Evolutionary conservation across 257 asterid genomes (phyloP).

Genomic region (Rubia yunnanensis): DNA sequence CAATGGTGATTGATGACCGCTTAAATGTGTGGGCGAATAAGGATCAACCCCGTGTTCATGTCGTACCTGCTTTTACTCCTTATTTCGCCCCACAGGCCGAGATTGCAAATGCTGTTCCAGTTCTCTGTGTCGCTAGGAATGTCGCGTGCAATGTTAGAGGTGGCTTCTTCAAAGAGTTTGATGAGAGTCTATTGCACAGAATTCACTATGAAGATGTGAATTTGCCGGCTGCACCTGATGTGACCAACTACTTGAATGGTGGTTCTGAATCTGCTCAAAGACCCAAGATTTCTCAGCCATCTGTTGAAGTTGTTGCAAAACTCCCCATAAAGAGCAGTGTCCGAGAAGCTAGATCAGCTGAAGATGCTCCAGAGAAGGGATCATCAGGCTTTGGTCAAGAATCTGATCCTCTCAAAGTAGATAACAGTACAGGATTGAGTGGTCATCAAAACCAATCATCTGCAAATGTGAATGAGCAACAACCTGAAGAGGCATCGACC

Average conservation of each 20-base stretch:
- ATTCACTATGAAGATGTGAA: slow-evolving; percentile 67
- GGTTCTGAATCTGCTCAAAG: slow-evolving; percentile 70
- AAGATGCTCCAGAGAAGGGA: slow-evolving; percentile 41
- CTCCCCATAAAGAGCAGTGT: slow-evolving; percentile 18
- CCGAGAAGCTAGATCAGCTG: slow-evolving; percentile 39
- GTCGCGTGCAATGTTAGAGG: slow-evolving; percentile 97
- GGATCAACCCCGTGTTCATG: slow-evolving; percentile 96
- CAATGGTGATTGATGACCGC: slow-evolving; percentile 98
- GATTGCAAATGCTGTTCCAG: slow-evolving; percentile 85
- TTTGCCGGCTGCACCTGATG: slow-evolving; percentile 81
- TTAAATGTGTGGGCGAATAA: slow-evolving; percentile 93
- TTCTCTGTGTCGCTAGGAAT: slow-evolving; percentile 88
- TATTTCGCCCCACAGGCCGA: slow-evolving; percentile 98
- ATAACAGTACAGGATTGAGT: slow-evolving; percentile 44
- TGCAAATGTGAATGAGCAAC: slow-evolving; percentile 37
- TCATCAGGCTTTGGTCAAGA: slow-evolving; percentile 36
- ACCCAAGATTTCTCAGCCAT: neutral
- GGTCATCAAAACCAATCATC: slow-evolving; percentile 29
- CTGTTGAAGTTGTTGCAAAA: too few species aligned
- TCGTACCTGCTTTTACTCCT: slow-evolving; percentile 94
- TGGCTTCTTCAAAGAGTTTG: slow-evolving; percentile 88
- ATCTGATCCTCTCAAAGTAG: slow-evolving; percentile 29
- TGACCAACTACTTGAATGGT: slow-evolving; percentile 88
- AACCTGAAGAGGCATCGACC: slow-evolving; percentile 44
- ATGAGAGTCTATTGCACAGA: slow-evolving; percentile 54